These are phyloP conservation scores for Trichoderma semiorbis DNA, from an alignment of 2,329 filamentous ascomycete species.

Conservation along the genomic window DNA sequence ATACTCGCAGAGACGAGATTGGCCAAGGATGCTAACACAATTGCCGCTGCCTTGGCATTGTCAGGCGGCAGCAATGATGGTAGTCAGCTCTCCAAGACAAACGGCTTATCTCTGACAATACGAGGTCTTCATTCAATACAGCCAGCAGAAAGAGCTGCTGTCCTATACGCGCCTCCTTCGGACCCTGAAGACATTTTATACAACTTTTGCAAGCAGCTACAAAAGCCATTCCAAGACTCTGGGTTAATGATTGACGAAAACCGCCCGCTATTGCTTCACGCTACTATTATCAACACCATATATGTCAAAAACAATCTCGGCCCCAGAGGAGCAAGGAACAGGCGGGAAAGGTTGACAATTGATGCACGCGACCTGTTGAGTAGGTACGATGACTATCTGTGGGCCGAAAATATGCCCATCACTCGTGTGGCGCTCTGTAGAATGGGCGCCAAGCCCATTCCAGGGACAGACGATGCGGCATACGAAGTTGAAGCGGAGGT, in stretches of 20 bases:
- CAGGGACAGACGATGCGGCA: constrained; percentile 50
- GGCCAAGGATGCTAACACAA: background rate
- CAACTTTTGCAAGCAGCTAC: constrained; percentile 56
- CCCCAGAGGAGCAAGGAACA: constrained; percentile 29
- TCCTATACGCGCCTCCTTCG: constrained; percentile 62
- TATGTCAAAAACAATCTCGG: constrained; percentile 53
- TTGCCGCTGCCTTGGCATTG: constrained; percentile 14
- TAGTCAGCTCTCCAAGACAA: background rate
- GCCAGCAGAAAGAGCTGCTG: constrained; percentile 49
- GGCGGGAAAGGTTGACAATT: constrained; percentile 43
- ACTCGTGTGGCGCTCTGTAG: constrained; percentile 73
- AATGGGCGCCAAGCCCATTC: constrained; percentile 75
- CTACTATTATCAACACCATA: constrained; percentile 81
- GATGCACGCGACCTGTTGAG: constrained; percentile 56
- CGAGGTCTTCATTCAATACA: constrained; percentile 62
- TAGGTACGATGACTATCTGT: constrained; percentile 61
- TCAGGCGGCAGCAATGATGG: background rate
- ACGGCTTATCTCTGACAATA: constrained; percentile 44
- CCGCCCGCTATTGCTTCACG: constrained; percentile 71
- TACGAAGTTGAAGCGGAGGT: constrained; percentile 55
- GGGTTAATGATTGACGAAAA: constrained; percentile 56
- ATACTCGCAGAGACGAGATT: constrained; percentile 34
- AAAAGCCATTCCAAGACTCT: constrained; percentile 50
- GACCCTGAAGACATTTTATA: constrained; percentile 52
- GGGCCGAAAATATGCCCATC: constrained; percentile 66